Evolutionary conservation across 495 filamentous ascomycete genomes (phyloP), one percentile per base, ranked within the genome.

Genomic region (Daldinia caldariorum): DNA sequence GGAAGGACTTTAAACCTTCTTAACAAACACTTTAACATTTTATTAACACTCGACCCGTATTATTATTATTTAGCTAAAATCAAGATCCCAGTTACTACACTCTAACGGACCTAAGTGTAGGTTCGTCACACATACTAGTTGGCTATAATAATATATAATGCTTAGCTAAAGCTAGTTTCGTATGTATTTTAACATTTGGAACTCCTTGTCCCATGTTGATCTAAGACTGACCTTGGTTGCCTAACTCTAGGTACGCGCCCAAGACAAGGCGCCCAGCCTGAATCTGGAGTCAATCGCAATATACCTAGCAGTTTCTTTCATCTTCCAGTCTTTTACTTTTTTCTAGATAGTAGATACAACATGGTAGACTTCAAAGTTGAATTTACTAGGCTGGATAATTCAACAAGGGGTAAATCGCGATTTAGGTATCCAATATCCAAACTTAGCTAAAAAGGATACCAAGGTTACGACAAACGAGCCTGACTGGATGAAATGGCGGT

Each of bases 121-220:
- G n/a, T n/a, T n/a, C n/a, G n/a, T n/a, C n/a, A n/a, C 32, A 7
- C 7, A 34, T 34, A 34, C 3, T 34, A 35, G 34, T 35, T 35
- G 34, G 6, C 6, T 7, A 35, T 35, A 35, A 10, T 35, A 35
- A 2, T 3, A 7, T 10, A 47, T 9, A 9, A 18, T 38, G 31
- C 8, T 29, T 14, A 50, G 62, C 53, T 57, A 39, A 58, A 18
- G 22, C 10, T 54, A 5, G 20, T 45, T 63, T 65, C 55, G 61
- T 65, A 70, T 70, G 61, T 65, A 70, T 70, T 70, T 59, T 56
- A 70, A 65, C 39, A 70, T 60, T 61, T 65, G 56, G 55, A 38
- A 20, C 29, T 45, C 54, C 20, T 50, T 58, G 9, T 41, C 47
- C 26, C n/a, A 22, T 26, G 34, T 49, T 53, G 29, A 43, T 32